Base-by-base conservation (phyloP, 176 grass and related monocot genomes). In the Elymus sibiricus region DNA sequence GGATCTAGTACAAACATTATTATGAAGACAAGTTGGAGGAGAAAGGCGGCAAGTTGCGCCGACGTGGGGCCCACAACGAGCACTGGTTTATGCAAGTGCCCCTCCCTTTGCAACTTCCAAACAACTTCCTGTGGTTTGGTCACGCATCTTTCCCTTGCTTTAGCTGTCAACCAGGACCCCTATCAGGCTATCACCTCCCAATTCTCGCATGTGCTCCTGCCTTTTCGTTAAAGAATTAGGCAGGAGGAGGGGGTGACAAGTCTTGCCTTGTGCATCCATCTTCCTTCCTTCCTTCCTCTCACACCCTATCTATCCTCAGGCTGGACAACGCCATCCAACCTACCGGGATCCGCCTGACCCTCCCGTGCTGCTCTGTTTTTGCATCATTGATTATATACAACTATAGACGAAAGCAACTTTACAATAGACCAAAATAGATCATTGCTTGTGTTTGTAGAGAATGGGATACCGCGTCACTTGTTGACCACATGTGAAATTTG, bases 151-250 rank as follows among this genome's bases (percentile, higher is more conserved):
- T 80, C 25, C 77, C 21, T 72, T 84, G 81, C 61, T 80, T 91
- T 80, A 40, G 81, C 68, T 76, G 80, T 87, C 89, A 69, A 83
- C 61, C 19, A 68, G 68, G 72, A 86, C 29, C 78, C 32, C 42
- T n/a, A n/a, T n/a, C n/a, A n/a, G n/a, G n/a, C n/a, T n/a, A 34
- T 47, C 78, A 8, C 25, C 47, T 40, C 17, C 68, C 22, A 82
- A 81, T 88, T 91, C 86, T 85, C 86, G 37, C 90, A 82, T 85
- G 90, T 91, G 82, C 63, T 63, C 49, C 17, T 77, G 65, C 62
- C 86, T 91, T 91, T 91, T 35, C 82, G 85, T 91, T 91, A 88
- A 88, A 88, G 90, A 91, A 91, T 88, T 75, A 11, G 82, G 63
- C 62, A 76, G 49, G 49, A 53, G 16, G 0, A n/a, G 0, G 28